phyloP scores from a whole-genome alignment of 116 monocot genomes.

The Thalassia testudinum region DNA sequence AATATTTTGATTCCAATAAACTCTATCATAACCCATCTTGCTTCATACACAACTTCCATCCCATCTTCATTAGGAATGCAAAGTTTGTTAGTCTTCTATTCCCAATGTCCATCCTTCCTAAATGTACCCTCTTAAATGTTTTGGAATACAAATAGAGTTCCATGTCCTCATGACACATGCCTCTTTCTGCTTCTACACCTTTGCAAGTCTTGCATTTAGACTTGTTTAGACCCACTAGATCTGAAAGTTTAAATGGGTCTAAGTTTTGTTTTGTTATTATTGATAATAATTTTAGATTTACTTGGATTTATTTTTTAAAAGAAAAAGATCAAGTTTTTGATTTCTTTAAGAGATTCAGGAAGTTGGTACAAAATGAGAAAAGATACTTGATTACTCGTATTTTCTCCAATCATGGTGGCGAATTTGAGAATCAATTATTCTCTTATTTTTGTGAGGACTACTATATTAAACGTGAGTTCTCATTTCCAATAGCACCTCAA shows the following conservation, averaged over 20 bases:
- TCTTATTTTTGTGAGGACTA: constrained; percentile 1
- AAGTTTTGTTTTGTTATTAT: neutral
- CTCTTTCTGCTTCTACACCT: too few species aligned
- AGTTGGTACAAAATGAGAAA: neutral
- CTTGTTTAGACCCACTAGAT: constrained; percentile 2
- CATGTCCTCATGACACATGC: too few species aligned
- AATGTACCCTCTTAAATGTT: too few species aligned
- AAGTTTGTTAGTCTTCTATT: too few species aligned
- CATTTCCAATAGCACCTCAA: neutral
- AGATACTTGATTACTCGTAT: neutral
- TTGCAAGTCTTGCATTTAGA: constrained; percentile 6
- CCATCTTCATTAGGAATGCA: too few species aligned
- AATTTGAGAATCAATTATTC: constrained; percentile 1
- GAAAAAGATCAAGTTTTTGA: neutral
- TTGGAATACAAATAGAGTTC: too few species aligned
- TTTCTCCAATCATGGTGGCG: neutral
- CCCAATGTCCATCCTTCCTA: too few species aligned
- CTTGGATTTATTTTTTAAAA: neutral
- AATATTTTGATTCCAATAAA: too few species aligned
- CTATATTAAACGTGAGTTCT: neutral
- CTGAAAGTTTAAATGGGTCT: neutral
- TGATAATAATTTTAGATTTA: constrained; percentile 6
- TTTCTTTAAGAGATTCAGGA: neutral
- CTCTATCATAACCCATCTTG: too few species aligned
- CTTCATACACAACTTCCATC: too few species aligned